Evolutionary conservation across 345 rosid species (phyloP), one percentile per base, ranked within the genome.

Genomic region (Eutrema yunnanense): DNA sequence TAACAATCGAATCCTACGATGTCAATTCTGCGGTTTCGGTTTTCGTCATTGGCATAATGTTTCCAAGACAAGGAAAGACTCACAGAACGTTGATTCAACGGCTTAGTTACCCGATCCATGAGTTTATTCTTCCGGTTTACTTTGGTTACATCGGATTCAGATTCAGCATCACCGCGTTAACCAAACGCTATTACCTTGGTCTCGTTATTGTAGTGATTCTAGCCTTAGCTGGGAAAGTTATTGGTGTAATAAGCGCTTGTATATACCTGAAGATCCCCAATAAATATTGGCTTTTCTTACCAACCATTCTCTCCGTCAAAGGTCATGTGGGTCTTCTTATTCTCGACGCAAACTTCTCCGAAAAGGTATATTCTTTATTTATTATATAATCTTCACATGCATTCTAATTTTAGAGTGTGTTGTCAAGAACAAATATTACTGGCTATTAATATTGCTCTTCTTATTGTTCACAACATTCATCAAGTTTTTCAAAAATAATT

Each of bases 131-230:
- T 9, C 98, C 98, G 1, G 81, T 91, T 6, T 94, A 84, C 74
- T 94, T 89, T 16, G 95, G 98, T 67, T 89, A 84, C 70, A 79
- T 84, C 1, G 98, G 96, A 9, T 89, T 94, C 61, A 92, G 89
- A 55, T 81, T 91, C 67, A 76, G 88, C 52, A 67, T 77, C 2
- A 29, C 32, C 4, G n/a, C 40, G 3, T 27, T 63, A 56, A 63
- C 71, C 58, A 36, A n/a, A 61, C 40, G 42, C 79, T 30, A 68
- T 11, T 8, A 59, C 30, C 6, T 84, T 1, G 72, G 75, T 2
- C 70, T 86, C 6, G 8, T 75, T 22, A 52, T 86, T 30, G 1
- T 87, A 60, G 77, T 87, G n/a, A 27, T 71, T 47, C 30, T 88
- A 26, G 78, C 88, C 76, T 42, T 83, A 16, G 77, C 57, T 1